Base-by-base conservation (phyloP, 164 flowering plant genomes). In the Sextonia rubra region DNA sequence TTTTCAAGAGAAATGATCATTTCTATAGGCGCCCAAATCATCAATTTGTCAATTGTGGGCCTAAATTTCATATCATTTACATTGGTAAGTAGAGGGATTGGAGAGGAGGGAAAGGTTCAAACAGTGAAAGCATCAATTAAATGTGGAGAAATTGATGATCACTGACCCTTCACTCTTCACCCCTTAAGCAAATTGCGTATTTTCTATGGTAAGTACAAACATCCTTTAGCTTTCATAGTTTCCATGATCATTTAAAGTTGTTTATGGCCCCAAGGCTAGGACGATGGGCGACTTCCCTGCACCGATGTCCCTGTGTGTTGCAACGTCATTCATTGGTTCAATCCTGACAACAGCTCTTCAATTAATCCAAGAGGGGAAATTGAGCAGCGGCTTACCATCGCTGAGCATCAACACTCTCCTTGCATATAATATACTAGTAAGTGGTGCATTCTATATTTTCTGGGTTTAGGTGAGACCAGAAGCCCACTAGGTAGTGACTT, bases 231-330 rank as follows among this genome's bases (percentile, higher is more conserved):
- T 37, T 8, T 37, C 44, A 37, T 37, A 37, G 44, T 37, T 37
- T 8, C 2, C 44, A 37, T 37, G 44, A 37, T 37, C 44, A 17
- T 12, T 52, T 17, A 52, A 15, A 14, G 58, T 52, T 17, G 12
- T 52, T 32, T 44, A 5, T 22, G 27, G 18, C 8, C 23, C 17
- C 29, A 83, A 92, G 98, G 97, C 98, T 0, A 47, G 81, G 8
- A 83, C 93, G 18, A 70, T 94, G 81, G 75, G 73, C 2, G 90
- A 89, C 23, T 90, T 92, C 72, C 97, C 98, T 4, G 98, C 98
- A 2, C 97, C 98, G 1, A 78, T 92, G 24, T 85, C 97, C 0
- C 37, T 94, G 27, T 82, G 88, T 62, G 85, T 91, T 0, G 69
- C 84, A 30, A 88, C 91, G 30, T 86, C 93, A 11, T 71, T 91